Evolutionary conservation across 1,139 yeast genomes (phyloP), one percentile per base, ranked within the genome.

Genomic region (Saccharomycopsis hybrid): DNA sequence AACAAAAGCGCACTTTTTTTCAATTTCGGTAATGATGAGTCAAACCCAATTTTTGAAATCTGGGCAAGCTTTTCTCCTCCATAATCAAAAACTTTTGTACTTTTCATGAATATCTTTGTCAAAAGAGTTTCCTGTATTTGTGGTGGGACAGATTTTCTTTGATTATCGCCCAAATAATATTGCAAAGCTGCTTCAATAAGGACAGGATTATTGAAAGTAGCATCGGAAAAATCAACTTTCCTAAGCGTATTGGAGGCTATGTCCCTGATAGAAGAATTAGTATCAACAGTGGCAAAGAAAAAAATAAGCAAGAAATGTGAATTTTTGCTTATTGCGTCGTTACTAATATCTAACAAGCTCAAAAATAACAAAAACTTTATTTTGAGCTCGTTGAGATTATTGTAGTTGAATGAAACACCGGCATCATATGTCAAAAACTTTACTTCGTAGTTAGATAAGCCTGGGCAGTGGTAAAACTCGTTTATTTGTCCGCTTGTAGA

Each of bases 341-440:
- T 59, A 1, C 64, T 60, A 28, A 71, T 68, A 2, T 65, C 55
- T 53, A 82, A 76, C 0, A 73, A 68, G 3, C 72, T 66, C 3
- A 74, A 42, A 45, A 77, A 68, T 39, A 62, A 60, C 8, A 75
- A 49, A 1, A 76, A 65, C 2, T 75, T 71, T 11, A 65, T 67
- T 59, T 83, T 86, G 39, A 75, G 74, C 0, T 58, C 61, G 1
- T 68, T 57, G 40, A 86, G 64, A 28, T 76, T 80, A 0, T 72
- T 71, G 1, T 76, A 68, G 43, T 74, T 75, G 59, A 76, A 79
- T 0, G 74, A 62, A 0, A 80, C 76, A 11, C 90, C 88, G 3
- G 94, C 87, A 55, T 78, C 78, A 49, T 73, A 73, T 0, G 87
- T 81, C 59, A 87, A 77, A 59, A 80, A 85, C 0, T 76, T 62